Evolutionary conservation across 2,329 filamentous ascomycete genomes (phyloP).

Genomic region (Penicillium psychrosexuale): DNA sequence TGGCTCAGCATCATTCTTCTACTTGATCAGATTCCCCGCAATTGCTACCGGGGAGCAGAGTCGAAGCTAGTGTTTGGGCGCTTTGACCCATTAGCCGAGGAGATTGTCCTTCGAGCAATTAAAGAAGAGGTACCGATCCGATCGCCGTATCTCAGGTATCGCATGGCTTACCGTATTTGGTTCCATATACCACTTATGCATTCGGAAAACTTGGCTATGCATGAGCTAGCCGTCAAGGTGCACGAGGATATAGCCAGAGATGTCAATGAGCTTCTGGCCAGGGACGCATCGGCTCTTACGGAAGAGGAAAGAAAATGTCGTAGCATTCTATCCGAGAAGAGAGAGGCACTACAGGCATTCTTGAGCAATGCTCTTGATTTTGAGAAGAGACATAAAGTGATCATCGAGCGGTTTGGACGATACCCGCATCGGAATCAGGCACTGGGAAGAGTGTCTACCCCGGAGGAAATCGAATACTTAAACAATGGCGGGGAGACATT

Average conservation of each 20-base stretch:
- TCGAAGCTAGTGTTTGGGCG: slow-evolving; percentile 50
- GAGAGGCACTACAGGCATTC: slow-evolving; percentile 10
- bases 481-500: slow-evolving; percentile 25
- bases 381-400: slow-evolving; percentile 23
- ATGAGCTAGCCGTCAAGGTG: slow-evolving; percentile 16
- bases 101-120: slow-evolving; percentile 43
- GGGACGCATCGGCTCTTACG: slow-evolving; percentile 7
- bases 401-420: slow-evolving; percentile 26
- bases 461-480: slow-evolving; percentile 23
- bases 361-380: slow-evolving; percentile 14
- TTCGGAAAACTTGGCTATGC: slow-evolving; percentile 33
- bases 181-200: slow-evolving; percentile 62
- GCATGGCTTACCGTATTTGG: slow-evolving; percentile 50
- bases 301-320: slow-evolving; percentile 19
- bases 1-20: slow-evolving; percentile 54
- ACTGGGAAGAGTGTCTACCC: slow-evolving; percentile 19
- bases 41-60: slow-evolving; percentile 55
- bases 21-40: slow-evolving; percentile 62
- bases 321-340: slow-evolving; percentile 6
- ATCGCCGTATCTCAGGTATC: slow-evolving; percentile 33
- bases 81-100: slow-evolving; percentile 56
- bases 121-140: slow-evolving; percentile 29
- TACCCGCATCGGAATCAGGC: slow-evolving; percentile 27
- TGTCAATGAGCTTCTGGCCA: slow-evolving; percentile 13
- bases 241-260: slow-evolving; percentile 19